A percentile compares a stretch with the other conserved stretches of the same genome.
Evolutionary conservation across 2,329 filamentous ascomycete species (phyloP).

Genomic region (Dichotomopilus funicola): DNA sequence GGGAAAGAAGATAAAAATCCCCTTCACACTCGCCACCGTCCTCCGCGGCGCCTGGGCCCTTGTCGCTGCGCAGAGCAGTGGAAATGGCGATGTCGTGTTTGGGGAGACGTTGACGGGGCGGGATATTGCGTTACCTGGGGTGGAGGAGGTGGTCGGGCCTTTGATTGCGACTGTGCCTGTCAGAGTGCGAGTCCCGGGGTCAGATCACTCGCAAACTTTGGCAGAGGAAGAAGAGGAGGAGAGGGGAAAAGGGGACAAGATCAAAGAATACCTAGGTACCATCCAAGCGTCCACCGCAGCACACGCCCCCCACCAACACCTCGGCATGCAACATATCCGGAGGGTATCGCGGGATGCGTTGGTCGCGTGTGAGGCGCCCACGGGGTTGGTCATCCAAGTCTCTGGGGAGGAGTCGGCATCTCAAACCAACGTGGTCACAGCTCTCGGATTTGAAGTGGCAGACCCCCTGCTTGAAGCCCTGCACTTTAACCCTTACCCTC

Average conservation of each 20-base stretch:
- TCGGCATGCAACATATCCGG: constrained; percentile 54
- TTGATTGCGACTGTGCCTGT: constrained; percentile 21
- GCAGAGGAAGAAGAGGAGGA: no score
- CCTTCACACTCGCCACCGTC: constrained; percentile 46
- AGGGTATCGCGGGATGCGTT: constrained; percentile 47
- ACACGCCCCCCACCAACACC: constrained; percentile 56
- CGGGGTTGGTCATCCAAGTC: constrained; percentile 48
- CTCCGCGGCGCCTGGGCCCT: constrained; percentile 56
- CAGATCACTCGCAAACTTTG: background rate
- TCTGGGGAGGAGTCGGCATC: constrained; percentile 12
- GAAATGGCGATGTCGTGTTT: constrained; percentile 47
- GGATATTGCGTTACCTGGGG: constrained; percentile 12
- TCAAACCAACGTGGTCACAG: background rate
- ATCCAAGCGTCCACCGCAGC: constrained; percentile 13
- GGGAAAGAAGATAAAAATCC: constrained; percentile 16
- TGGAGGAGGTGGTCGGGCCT: constrained; percentile 18
- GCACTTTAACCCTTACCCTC: constrained; percentile 43
- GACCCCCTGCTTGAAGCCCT: constrained; percentile 55
- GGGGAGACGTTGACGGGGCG: constrained; percentile 32
- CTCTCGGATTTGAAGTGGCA: constrained; percentile 17
- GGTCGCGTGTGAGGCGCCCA: constrained; percentile 50
- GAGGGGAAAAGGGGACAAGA: constrained; percentile 23
- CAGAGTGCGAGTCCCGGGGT: constrained; percentile 10
- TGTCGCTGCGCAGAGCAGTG: constrained; percentile 44
- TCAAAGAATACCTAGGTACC: constrained; percentile 39